Conservation (phyloP, 371 early-diverging fungal genomes). For the Parasitella parasitica region DNA sequence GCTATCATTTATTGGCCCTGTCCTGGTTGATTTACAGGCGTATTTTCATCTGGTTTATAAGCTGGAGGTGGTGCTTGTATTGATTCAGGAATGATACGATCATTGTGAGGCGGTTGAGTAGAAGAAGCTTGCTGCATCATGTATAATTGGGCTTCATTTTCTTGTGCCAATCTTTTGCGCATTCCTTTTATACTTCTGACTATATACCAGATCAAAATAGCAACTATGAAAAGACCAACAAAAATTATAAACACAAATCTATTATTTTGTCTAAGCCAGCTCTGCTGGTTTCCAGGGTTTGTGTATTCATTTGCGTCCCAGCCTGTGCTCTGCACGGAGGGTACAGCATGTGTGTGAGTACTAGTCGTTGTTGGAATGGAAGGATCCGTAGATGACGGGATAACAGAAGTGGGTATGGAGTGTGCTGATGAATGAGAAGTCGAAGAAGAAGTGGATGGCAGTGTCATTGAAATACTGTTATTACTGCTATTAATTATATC, state of each 20-base stretch:
- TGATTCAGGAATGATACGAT: constrained; percentile 12
- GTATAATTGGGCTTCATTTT: constrained; percentile 25
- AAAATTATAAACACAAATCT: constrained; percentile 34
- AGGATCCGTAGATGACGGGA: background rate
- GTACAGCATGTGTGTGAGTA: constrained; percentile 2
- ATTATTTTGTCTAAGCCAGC: constrained; percentile 31
- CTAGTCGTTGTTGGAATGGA: background rate
- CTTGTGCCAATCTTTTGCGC: constrained; percentile 29
- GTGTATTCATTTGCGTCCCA: constrained; percentile 17
- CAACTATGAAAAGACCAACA: constrained; percentile 12
- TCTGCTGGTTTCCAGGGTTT: constrained; percentile 5
- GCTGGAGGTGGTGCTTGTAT: constrained; percentile 15
- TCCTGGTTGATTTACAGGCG: background rate
- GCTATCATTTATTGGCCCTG: background rate
- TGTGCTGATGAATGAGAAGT: background rate
- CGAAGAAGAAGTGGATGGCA: background rate
- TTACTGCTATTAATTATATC: background rate
- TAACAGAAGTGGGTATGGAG: background rate
- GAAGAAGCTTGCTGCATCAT: constrained; percentile 26
- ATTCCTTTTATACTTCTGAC: constrained; percentile 26
- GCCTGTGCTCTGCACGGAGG: constrained; percentile 27
- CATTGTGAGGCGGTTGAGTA: constrained; percentile 1
- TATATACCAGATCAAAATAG: constrained; percentile 28
- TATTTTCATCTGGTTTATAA: constrained; percentile 15
- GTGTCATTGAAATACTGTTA: background rate